Evolutionary conservation across 2,329 filamentous ascomycete genomes (phyloP).

Genomic region (Stachybotrys elegans): DNA sequence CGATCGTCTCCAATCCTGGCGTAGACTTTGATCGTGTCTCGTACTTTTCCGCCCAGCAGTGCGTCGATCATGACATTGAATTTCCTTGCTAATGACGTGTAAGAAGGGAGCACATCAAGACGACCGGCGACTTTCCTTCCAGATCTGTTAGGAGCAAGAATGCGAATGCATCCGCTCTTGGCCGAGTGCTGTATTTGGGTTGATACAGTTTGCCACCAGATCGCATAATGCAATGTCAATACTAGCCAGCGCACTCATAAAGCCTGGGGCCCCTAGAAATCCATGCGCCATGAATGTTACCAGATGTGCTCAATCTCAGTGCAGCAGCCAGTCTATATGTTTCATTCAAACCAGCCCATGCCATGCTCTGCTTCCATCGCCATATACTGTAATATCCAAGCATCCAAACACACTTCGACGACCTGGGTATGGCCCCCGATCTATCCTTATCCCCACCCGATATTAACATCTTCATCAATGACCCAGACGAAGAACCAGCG

Average conservation of each 20-base stretch:
- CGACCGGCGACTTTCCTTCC: background rate
- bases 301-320: conserved; percentile 78
- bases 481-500: conserved; percentile 77
- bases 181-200: no score
- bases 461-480: conserved; percentile 57
- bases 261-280: conserved; percentile 77
- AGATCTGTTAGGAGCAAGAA: no score
- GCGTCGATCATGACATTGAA: conserved; percentile 65
- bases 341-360: accelerated
- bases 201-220: no score
- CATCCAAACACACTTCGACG: conserved; percentile 68
- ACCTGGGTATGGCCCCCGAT: conserved; percentile 70
- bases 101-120: background rate
- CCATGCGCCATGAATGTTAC: conserved; percentile 66
- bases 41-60: conserved; percentile 68
- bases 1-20: conserved; percentile 75
- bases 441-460: conserved; percentile 71
- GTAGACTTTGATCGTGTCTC: conserved; percentile 66
- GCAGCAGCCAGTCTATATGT: background rate
- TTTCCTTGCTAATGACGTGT: conserved; percentile 29
- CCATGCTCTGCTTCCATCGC: conserved; percentile 66
- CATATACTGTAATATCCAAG: conserved; percentile 55
- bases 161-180: no score
- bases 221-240: conserved; percentile 80
- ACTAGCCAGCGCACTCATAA: conserved; percentile 74